Evolutionary conservation across 192 early-diverging fungal species (phyloP).

Genomic region (Coemansia sp.): DNA sequence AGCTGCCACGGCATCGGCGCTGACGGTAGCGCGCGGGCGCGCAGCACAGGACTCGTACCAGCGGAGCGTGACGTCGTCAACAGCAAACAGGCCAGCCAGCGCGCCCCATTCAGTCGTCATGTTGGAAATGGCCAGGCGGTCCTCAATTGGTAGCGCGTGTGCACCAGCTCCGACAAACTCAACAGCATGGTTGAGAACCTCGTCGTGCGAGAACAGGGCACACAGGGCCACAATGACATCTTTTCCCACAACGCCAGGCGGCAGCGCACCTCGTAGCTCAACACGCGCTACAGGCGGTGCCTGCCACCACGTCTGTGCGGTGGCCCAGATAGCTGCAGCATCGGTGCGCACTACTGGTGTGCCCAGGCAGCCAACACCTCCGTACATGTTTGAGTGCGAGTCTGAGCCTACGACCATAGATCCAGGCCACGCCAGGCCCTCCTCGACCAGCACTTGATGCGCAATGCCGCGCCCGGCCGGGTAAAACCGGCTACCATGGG

Average conservation of each 20-base stretch:
- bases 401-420: conserved; percentile 96
- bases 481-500: conserved; percentile 86
- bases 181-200: conserved; percentile 95
- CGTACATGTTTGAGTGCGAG: conserved; percentile 99
- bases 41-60: conserved; percentile 69
- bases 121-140: conserved; percentile 94
- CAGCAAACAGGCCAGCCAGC: conserved; percentile 93
- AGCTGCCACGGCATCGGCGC: conserved; percentile 42
- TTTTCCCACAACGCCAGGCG: conserved; percentile 89
- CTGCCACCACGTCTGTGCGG: conserved; percentile 98
- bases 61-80: conserved; percentile 74
- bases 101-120: conserved; percentile 99
- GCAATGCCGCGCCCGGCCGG: conserved; percentile 97
- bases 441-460: conserved; percentile 96
- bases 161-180: conserved; percentile 85
- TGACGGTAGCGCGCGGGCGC: conserved; percentile 42
- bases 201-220: conserved; percentile 87
- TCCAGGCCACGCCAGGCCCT: conserved; percentile 92
- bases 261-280: conserved; percentile 74
- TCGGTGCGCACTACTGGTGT: conserved; percentile 98
- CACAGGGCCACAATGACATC: conserved; percentile 96
- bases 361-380: conserved; percentile 91
- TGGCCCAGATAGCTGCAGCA: conserved; percentile 98
- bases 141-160: conserved; percentile 71
- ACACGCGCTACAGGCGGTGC: conserved; percentile 93